A percentile compares a stretch with the other conserved stretches of the same genome.
These are phyloP conservation scores for Saitozyma podzolica DNA, from an alignment of 768 basidiomycete genomes.

Conservation along the genomic window DNA sequence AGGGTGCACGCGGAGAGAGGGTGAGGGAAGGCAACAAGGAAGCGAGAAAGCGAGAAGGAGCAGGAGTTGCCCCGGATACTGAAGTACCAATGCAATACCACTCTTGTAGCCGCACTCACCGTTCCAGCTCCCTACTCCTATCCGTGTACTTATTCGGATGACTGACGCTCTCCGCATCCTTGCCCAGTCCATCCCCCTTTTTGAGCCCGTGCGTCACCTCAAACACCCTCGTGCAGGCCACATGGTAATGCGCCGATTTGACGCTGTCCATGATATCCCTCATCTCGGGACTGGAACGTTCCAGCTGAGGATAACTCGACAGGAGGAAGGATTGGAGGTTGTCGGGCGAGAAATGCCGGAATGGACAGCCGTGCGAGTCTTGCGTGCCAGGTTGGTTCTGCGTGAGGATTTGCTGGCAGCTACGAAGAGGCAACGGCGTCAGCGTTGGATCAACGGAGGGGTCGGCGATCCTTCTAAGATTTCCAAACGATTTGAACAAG, in stretches of 20 bases:
- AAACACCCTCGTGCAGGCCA: slow-evolving; percentile 95
- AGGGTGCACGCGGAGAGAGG: neutral
- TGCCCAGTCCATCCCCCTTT: slow-evolving; percentile 84
- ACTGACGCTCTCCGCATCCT: slow-evolving; percentile 69
- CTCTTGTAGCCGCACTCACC: slow-evolving; percentile 17
- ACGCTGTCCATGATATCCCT: slow-evolving; percentile 79
- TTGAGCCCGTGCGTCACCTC: slow-evolving; percentile 88
- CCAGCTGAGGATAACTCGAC: slow-evolving; percentile 54
- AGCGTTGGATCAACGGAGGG: slow-evolving; percentile 2
- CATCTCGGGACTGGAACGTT: slow-evolving; percentile 67
- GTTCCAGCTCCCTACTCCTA: slow-evolving; percentile 46
- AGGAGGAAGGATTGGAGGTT: slow-evolving; percentile 74
- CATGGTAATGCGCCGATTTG: slow-evolving; percentile 80
- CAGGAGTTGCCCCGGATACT: neutral
- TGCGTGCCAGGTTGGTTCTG: slow-evolving; percentile 65
- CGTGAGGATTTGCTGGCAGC: slow-evolving; percentile 86
- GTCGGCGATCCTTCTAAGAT: neutral
- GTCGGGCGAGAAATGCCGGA: slow-evolving; percentile 79
- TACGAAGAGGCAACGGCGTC: slow-evolving; percentile 44
- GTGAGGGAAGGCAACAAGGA: neutral
- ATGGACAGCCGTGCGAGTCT: slow-evolving; percentile 86
- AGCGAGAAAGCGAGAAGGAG: neutral
- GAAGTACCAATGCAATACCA: neutral
- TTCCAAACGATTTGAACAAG: neutral
- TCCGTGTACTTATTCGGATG: slow-evolving; percentile 81